phyloP scores from a whole-genome alignment of 805 yeast genomes.

The Jamesozyma hellenica region DNA sequence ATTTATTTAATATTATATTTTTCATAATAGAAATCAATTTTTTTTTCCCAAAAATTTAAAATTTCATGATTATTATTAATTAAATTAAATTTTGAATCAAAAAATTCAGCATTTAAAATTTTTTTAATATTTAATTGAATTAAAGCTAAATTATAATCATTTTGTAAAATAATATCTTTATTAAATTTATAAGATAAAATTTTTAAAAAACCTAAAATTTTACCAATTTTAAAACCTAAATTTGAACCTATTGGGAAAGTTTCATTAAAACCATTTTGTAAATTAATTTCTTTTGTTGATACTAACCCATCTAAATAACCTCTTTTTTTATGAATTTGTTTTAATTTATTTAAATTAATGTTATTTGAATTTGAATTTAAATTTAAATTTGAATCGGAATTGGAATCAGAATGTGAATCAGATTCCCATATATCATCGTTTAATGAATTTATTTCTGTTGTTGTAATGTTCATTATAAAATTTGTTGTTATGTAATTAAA shows the following conservation, averaged over 20 bases:
- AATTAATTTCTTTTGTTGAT: conserved; percentile 50
- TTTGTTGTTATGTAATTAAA: too few relatives aligned
- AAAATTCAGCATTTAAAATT: conserved; percentile 45
- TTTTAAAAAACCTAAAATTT: conserved; percentile 46
- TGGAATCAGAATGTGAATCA: conserved; percentile 3
- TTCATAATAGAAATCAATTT: conserved; percentile 10
- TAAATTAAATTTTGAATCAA: conserved; percentile 40
- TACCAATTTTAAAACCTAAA: conserved; percentile 59
- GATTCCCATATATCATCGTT: conserved; percentile 11
- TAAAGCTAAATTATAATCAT: conserved; percentile 32
- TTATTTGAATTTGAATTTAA: neutral
- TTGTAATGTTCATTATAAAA: too few relatives aligned
- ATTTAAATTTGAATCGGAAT: neutral
- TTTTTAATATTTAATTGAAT: conserved; percentile 49
- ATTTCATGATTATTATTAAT: conserved; percentile 29
- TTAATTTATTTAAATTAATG: conserved; percentile 32
- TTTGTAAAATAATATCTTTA: conserved; percentile 10
- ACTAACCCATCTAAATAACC: conserved; percentile 81
- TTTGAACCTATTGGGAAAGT: conserved; percentile 70
- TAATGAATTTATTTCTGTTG: neutral
- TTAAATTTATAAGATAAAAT: conserved; percentile 16
- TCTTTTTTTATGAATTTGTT: conserved; percentile 58
- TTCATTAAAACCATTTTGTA: conserved; percentile 73
- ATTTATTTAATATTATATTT: conserved; percentile 15
- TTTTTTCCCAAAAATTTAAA: conserved; percentile 38